Base-by-base conservation (phyloP, 2,329 filamentous ascomycete genomes). In the Cladophialophora immunda region DNA sequence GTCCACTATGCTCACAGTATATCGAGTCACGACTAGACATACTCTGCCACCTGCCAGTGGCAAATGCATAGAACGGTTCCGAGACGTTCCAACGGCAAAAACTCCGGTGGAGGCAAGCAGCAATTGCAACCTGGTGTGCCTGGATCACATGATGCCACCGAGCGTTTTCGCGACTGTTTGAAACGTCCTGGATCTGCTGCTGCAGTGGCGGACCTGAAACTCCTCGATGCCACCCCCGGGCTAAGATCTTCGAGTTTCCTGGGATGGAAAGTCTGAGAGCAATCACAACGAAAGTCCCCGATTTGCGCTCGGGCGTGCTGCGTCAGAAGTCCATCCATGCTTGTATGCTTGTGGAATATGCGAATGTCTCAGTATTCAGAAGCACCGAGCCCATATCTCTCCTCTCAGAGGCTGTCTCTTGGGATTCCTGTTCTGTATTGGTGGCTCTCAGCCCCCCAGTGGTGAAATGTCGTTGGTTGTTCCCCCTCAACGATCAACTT, bases 401-500 rank as follows among this genome's bases (percentile, higher is more conserved):
- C 13, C 32, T 30, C 29, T 22, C 17, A 45, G n/a, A 8, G 38
- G 38, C 7, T 9, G 1, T 22, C 11, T 41, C n/a, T 41, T 5
- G n/a, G 38, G n/a, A 19, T 41, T 41, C 38, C 38, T n/a, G 38
- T 41, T n/a, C 38, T 11, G n/a, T n/a, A 19, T 8, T 41, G 38
- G 38, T n/a, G 38, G 8, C 38, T n/a, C 5, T n/a, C 38, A 19
- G n/a, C 38, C 11, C 38, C 11, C 3, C 5, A n/a, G 17, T n/a
- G n/a, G 38, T 7, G 17, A 41, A 41, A 11, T 13, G 22, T 25
- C 22, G 19, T 50, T 11, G 22, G 45, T 13, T 13, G 25, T 25
- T 50, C 13, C 45, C 45, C 45, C 45, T 50, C 45, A 50, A 50
- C 22, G 45, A 50, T 50, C 45, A 50, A 22, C 45, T 50, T 11